Base-by-base conservation (phyloP, 805 yeast species). In the Metschnikowia arizonensis region DNA sequence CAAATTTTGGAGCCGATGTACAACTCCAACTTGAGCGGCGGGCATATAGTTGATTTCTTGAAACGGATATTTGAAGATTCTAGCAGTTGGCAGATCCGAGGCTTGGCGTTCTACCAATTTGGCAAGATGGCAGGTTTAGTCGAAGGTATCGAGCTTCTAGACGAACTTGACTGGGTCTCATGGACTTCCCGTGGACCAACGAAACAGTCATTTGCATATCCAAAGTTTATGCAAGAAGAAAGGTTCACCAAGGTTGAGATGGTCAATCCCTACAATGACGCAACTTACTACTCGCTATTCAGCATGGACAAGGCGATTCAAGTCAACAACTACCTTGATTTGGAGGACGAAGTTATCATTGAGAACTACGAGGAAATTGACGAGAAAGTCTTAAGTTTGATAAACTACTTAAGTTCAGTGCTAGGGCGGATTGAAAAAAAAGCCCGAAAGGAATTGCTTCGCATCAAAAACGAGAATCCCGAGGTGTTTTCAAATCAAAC, bases 111-210 rank as follows among this genome's bases (percentile, higher is more conserved):
- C 54, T 86, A 78, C 54, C 85, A 80, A 0, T 64, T 91, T 28
- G 96, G 97, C 0, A 70, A 87, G 52, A 70, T 89, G 21, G 72
- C 93, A 0, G 73, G 74, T 18, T 87, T 95, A 0, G 69, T 67
- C 12, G 88, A 87, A 56, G 98, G 98, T 0, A 74, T 82, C 18
- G 97, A 90, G 58, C 79, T 89, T 12, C 66, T 90, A 45, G 96
- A 88, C 58, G 96, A 88, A 54, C 69, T 76, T 44, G 82, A 82
- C 1, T 91, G 97, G 97, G 46, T 50, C 8, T 48, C 54, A 1
- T 33, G 48, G 15, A 40, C 46, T 6, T 33, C 48, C 1, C 19
- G 26, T 3, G 32, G 25, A 5, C 42, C 33, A 10, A 31, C 33
- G 8, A 29, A 31, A 18, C 26, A 18, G 9, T 36, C 47, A 5